Conservation (phyloP, 257 asterid species). For the Eucommia ulmoides region DNA sequence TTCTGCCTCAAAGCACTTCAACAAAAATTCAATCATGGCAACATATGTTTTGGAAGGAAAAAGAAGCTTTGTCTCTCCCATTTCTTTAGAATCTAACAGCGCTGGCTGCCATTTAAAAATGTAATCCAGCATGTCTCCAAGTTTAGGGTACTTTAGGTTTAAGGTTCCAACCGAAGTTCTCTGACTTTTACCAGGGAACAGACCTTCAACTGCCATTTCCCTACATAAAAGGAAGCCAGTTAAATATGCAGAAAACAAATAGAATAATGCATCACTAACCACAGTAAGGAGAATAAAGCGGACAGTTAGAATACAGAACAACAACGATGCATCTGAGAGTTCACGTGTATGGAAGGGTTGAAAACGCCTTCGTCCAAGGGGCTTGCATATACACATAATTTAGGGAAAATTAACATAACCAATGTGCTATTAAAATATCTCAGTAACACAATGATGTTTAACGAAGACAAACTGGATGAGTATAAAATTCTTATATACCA, state of each 20-base stretch:
- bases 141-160: slow-evolving; percentile 56
- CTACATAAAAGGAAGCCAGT: slow-evolving; percentile 24
- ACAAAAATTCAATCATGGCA: slow-evolving; percentile 77
- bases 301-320: too few relatives aligned
- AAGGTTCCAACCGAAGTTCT: slow-evolving; percentile 29
- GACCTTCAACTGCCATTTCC: slow-evolving; percentile 95
- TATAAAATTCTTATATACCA: too few relatives aligned
- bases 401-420: too few relatives aligned
- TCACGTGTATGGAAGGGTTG: too few relatives aligned
- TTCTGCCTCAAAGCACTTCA: slow-evolving; percentile 89
- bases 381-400: too few relatives aligned
- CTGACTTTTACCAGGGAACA: slow-evolving; percentile 76
- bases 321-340: too few relatives aligned
- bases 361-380: too few relatives aligned
- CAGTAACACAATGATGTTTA: too few relatives aligned
- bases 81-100: slow-evolving; percentile 26
- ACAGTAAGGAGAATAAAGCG: too few relatives aligned
- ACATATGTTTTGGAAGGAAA: slow-evolving; percentile 68
- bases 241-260: too few relatives aligned
- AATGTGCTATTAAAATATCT: too few relatives aligned
- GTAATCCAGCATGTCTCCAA: slow-evolving; percentile 63
- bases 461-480: too few relatives aligned
- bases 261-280: slow-evolving; percentile 8
- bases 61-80: slow-evolving; percentile 43
- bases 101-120: slow-evolving; percentile 76